Evolutionary conservation across 192 early-diverging fungal species (phyloP).

Genomic region (Coemansia sp.): DNA sequence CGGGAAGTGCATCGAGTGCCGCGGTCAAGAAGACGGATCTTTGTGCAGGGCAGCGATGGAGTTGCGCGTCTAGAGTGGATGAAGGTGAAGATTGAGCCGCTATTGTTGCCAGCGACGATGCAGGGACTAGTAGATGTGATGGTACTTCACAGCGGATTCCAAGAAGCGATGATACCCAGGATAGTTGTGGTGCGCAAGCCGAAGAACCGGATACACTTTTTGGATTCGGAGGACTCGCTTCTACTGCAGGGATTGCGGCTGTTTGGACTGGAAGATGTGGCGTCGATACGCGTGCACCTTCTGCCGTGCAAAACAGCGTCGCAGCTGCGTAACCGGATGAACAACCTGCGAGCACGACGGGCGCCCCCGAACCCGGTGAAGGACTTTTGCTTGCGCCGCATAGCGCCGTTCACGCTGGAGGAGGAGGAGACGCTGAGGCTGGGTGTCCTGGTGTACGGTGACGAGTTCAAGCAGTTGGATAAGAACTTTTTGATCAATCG

Average conservation of each 20-base stretch:
- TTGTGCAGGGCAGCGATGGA: slow-evolving; percentile 50
- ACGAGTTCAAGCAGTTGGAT: slow-evolving; percentile 46
- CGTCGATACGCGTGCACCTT: slow-evolving; percentile 51
- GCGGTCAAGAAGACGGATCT: slow-evolving; percentile 36
- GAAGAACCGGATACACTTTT: slow-evolving; percentile 56
- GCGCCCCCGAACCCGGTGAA: slow-evolving; percentile 49
- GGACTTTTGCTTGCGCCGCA: slow-evolving; percentile 45
- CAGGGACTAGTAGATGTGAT: slow-evolving; percentile 32
- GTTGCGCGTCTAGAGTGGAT: slow-evolving; percentile 50
- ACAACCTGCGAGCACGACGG: slow-evolving; percentile 47
- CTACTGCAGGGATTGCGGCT: slow-evolving; percentile 47
- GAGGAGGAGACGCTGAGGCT: slow-evolving; percentile 54
- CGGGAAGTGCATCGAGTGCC: slow-evolving; percentile 51
- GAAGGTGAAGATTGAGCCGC: slow-evolving; percentile 34
- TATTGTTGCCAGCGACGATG: slow-evolving; percentile 34
- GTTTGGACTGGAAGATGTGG: slow-evolving; percentile 55
- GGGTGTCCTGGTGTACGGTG: slow-evolving; percentile 48
- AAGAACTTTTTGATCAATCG: slow-evolving; percentile 43
- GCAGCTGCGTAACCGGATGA: slow-evolving; percentile 57
- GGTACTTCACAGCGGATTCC: slow-evolving; percentile 37
- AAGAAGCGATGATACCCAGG: slow-evolving; percentile 38
- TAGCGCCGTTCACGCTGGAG: slow-evolving; percentile 55
- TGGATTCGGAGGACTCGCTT: slow-evolving; percentile 49
- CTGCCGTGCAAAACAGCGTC: slow-evolving; percentile 56
- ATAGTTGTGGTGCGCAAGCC: slow-evolving; percentile 53